Evolutionary conservation across 2,329 filamentous ascomycete genomes (phyloP).

Genomic region (Botrytis fragariae): DNA sequence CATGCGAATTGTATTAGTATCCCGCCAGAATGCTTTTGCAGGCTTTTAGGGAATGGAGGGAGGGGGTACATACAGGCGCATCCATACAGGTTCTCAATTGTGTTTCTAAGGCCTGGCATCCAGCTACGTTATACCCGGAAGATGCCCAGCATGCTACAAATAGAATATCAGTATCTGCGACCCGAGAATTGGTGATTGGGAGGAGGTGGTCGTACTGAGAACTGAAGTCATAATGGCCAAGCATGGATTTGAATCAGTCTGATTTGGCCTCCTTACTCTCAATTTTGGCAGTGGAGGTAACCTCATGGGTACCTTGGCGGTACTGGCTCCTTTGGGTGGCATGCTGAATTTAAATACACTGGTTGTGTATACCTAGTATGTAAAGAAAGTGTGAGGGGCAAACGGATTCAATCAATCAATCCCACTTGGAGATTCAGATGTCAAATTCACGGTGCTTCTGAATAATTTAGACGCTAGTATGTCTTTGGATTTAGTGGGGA

Average conservation of each 20-base stretch:
- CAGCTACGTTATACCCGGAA: slow-evolving; percentile 62
- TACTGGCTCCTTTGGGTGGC: slow-evolving; percentile 38
- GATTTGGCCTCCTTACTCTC: slow-evolving; percentile 62
- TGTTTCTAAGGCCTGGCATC: slow-evolving; percentile 58
- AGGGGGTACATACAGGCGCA: slow-evolving; percentile 55
- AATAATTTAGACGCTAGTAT: slow-evolving; percentile 31
- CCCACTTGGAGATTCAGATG: background rate
- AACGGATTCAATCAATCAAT: background rate
- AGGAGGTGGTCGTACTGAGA: slow-evolving; percentile 51
- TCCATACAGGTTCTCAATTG: slow-evolving; percentile 75
- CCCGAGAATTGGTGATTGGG: no score
- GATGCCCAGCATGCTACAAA: slow-evolving; percentile 78
- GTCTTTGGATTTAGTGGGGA: background rate
- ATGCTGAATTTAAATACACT: slow-evolving; percentile 22
- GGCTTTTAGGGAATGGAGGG: background rate
- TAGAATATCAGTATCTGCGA: background rate
- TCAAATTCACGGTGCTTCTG: slow-evolving; percentile 7
- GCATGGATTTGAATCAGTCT: slow-evolving; percentile 61
- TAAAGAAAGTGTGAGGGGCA: background rate
- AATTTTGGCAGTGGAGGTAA: slow-evolving; percentile 61
- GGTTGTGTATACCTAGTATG: background rate
- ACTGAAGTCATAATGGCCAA: slow-evolving; percentile 64
- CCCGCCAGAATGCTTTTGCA: background rate
- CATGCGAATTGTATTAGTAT: slow-evolving; percentile 1
- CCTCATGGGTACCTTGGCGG: slow-evolving; percentile 37